Conservation (phyloP, 2,329 filamentous ascomycete genomes). For the Fusarium sacchari region DNA sequence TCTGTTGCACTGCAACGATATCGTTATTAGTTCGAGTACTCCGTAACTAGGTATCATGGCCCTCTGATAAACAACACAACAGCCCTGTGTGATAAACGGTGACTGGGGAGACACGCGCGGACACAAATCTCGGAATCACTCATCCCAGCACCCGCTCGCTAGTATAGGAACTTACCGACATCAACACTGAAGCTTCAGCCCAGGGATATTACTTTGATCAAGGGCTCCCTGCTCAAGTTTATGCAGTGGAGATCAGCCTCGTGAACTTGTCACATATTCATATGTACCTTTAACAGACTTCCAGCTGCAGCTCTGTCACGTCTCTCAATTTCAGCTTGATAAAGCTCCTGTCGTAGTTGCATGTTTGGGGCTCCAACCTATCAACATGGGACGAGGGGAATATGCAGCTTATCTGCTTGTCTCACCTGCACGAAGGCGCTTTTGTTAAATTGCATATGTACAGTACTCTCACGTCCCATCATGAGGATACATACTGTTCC, state of each 20-base stretch:
- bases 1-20: background rate
- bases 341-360: background rate
- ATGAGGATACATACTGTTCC: no score
- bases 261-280: background rate
- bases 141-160: constrained; percentile 27
- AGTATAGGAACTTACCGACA: constrained; percentile 14
- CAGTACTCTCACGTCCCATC: no score
- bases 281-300: background rate
- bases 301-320: background rate
- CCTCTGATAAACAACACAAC: constrained; percentile 1
- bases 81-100: constrained; percentile 14
- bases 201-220: constrained; percentile 37
- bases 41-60: no score
- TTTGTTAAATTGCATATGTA: background rate
- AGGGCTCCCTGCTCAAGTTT: constrained; percentile 28
- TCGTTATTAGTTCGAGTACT: constrained; percentile 10
- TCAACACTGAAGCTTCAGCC: constrained; percentile 41
- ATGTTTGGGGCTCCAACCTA: background rate
- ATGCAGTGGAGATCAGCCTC: constrained; percentile 22
- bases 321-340: constrained; percentile 1
- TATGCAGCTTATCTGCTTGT: constrained; percentile 23
- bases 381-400: constrained; percentile 20
- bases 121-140: constrained; percentile 34
- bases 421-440: constrained; percentile 12
- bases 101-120: constrained; percentile 13